Base-by-base conservation (phyloP, 805 yeast genomes). In the Cyberlindnera xylosilytica region DNA sequence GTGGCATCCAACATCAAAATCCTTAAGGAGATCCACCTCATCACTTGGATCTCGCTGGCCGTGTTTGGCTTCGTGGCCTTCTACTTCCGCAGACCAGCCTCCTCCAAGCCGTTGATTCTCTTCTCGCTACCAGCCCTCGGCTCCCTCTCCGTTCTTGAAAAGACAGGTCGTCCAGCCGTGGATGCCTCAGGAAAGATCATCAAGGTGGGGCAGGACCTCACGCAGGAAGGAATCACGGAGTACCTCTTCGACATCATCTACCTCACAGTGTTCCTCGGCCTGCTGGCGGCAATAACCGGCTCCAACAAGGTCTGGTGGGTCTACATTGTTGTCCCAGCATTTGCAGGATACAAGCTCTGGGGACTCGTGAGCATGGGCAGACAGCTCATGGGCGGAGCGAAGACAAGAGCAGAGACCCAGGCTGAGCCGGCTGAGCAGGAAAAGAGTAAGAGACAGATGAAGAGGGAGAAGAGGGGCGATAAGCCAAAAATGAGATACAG, bases 171-270 rank as follows among this genome's bases (percentile, higher is more conserved):
- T 46, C 83, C 83, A 1, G 47, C 41, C 2, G 69, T 66, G 44
- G 75, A 69, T 38, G 34, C 38, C 6, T 39, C 47, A 33, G 61
- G 64, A 5, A 69, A 66, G 48, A 58, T 76, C 43, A 50, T 67
- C 8, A 66, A 60, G 18, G 62, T 70, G 28, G 82, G 82, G 1
- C 70, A 68, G 34, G 81, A 79, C 49, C 60, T 78, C 36, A 54
- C 58, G 26, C 74, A 71, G 20, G 66, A 65, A 11, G 81, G 81
- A 0, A 56, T 77, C 11, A 70, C 68, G 28, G 82, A 77, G 55
- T 76, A 75, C 56, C 58, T 78, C 58, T 76, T 77, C 48, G 85
- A 79, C 53, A 50, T 74, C 28, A 62, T 78, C 33, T 79, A 79
- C 56, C 47, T 77, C 38, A 75, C 82, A 7, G 62, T 78, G 59